Evolutionary conservation across 345 rosid species (phyloP).

Genomic region (Heritiera littoralis): DNA sequence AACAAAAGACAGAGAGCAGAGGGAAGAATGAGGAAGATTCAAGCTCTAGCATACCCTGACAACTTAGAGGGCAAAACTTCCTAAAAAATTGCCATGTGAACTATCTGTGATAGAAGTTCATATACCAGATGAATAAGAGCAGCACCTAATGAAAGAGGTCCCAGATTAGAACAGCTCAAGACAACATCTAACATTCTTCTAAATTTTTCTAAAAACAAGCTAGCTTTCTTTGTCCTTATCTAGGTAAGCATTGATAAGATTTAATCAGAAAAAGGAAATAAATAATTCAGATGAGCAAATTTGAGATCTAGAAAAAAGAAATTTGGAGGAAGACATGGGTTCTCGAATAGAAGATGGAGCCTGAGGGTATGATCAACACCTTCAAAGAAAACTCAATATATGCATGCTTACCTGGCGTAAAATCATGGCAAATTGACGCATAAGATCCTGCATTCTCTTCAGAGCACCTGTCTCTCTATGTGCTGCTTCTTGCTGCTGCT

Average conservation of each 20-base stretch:
- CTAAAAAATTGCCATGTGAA: not conserved
- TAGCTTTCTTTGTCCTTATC: not conserved
- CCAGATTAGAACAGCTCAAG: not conserved
- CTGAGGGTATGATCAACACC: not conserved
- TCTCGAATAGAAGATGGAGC: not conserved
- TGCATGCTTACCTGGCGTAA: slow-evolving; percentile 53
- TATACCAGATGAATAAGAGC: not conserved
- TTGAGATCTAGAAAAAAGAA: not conserved
- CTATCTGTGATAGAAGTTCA: not conserved
- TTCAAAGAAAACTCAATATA: not conserved
- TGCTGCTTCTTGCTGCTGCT: slow-evolving; percentile 40
- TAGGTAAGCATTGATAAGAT: not conserved
- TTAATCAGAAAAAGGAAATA: not conserved
- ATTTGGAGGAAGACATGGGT: not conserved
- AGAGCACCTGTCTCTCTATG: slow-evolving; percentile 38
- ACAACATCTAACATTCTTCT: not conserved
- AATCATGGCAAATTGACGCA: slow-evolving; percentile 52
- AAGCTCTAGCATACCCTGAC: not conserved
- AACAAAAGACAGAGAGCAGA: not conserved
- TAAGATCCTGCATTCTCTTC: slow-evolving; percentile 60
- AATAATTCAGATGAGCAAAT: not conserved
- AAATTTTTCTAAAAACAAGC: not conserved
- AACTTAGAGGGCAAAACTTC: not conserved
- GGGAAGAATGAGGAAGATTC: not conserved
- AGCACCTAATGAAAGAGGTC: not conserved